Base-by-base conservation (phyloP, 1,284 basidiomycete species). In the Cystobasidium slooffiae region DNA sequence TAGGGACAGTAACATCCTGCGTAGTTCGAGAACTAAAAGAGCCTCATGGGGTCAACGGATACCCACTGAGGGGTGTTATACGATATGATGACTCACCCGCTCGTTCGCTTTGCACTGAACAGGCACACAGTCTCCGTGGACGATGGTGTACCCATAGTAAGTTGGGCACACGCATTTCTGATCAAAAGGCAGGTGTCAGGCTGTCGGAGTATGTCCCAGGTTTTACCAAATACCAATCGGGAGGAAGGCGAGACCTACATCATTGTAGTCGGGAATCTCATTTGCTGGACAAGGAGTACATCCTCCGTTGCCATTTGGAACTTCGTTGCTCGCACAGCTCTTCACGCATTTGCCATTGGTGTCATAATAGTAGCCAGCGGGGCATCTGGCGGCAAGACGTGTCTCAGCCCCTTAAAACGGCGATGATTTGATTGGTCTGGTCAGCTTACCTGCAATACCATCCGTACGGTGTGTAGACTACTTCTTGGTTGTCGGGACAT, bases 251-350 rank as follows among this genome's bases (percentile, higher is more conserved):
- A n/a, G n/a, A n/a, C n/a, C n/a, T n/a, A n/a, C 58, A 3, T 47
- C 58, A 41, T 69, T 37, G 46, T 69, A 69, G 44, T 69, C 68
- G 9, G 47, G 68, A 20, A 69, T 62, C 8, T 20, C 20, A 1
- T 55, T 55, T 9, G 5, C 3, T 44, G 53, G 14, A 22, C 68
- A 69, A 1, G 39, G 9, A 12, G 6, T 61, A 47, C 64, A 66
- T 3, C 58, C 55, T 12, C 55, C 55, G 2, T 51, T 44, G 1
- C 44, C 37, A 49, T 69, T 43, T 9, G 39, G 31, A 4, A 43
- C n/a, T 46, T 69, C 68, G 46, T 31, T 51, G 3, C 2, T n/a
- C n/a, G n/a, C 22, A 22, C 68, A 69, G 41, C 20, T 39, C 6
- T 46, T 16, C 20, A 69, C 53, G 31, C 68, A 69, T 49, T 37